Evolutionary conservation across 176 grass and related monocot genomes (phyloP), one percentile per base, ranked within the genome.

Genomic region (Echinochloa phyllopogon): DNA sequence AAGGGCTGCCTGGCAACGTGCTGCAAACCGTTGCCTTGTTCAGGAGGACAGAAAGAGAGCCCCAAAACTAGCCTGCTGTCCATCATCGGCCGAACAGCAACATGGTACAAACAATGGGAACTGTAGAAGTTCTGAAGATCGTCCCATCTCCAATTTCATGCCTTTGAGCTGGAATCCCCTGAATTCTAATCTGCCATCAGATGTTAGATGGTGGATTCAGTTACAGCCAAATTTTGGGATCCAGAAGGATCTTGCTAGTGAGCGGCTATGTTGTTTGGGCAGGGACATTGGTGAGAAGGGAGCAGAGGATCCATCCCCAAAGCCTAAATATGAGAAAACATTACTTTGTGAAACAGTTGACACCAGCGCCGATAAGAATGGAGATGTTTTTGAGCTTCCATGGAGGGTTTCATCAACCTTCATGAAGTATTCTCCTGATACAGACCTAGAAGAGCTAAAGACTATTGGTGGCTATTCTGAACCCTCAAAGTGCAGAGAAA

Each of bases 11-110:
- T 98, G 91, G 95, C 95, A 95, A 68, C 95, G 93, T 42, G 84
- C 92, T 71, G 88, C 91, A 60, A 98, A 98, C 73, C 89, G 95
- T 65, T 95, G 82, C 61, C 77, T 98, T 15, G 91, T 93, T 82
- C 93, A 98, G 83, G 95, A 95, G 82, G 95, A 98, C 74, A 92
- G 90, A 82, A 98, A 98, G 83, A 88, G 95, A 85, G 95, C 95
- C 38, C 91, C 95, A 66, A 98, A 95, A 63, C 81, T 98, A 63
- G 86, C 90, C 40, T 94, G 86, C 61, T 87, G 90, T 63, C 77
- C 90, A 12, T 58, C 90, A 65, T 84, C 92, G n/a, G 86, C 74
- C 55, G 88, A 89, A 53, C 74, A 80, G 23, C 88, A 87, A 36
- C 80, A 88, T 81, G 69, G 84, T 50, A 72, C 57, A 72, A 85